Percentiles rank a stretch among this genome's conserved stretches.
phyloP scores from a whole-genome alignment of 768 basidiomycete species.

The Leccinum truebloodii region DNA sequence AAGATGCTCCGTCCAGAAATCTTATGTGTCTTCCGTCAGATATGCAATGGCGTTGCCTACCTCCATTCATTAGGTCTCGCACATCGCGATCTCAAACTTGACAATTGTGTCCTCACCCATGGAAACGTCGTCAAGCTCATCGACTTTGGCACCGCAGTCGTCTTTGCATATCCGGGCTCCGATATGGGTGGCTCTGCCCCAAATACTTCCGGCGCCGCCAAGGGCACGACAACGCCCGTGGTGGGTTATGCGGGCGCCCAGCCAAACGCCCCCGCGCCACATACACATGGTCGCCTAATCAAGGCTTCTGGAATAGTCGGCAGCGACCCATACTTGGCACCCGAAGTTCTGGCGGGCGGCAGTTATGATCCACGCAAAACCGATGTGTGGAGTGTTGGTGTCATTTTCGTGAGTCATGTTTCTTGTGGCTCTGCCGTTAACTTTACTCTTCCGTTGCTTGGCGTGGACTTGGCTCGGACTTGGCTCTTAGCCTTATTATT shows the following conservation, averaged over 20 bases:
- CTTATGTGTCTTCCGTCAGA: conserved; percentile 98
- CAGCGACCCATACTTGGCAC: conserved; percentile 97
- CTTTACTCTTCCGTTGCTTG: neutral
- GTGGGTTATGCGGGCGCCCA: conserved; percentile 23
- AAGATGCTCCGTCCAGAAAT: conserved; percentile 99
- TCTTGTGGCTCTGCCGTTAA: neutral
- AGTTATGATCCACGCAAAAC: conserved; percentile 95
- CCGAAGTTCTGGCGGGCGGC: conserved; percentile 83
- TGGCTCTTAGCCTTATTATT: conserved; percentile 2
- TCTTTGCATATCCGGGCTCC: conserved; percentile 98
- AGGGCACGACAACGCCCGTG: conserved; percentile 6
- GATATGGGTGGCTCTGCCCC: conserved; percentile 43
- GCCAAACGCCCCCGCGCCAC: conserved; percentile 34
- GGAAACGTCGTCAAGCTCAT: conserved; percentile 97
- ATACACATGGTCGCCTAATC: conserved; percentile 44
- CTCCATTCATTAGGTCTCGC: conserved; percentile 97
- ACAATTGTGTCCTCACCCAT: conserved; percentile 99
- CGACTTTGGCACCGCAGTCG: conserved; percentile 99
- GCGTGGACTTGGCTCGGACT: neutral
- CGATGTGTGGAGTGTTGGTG: conserved; percentile 97
- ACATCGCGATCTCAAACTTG: conserved; percentile 97
- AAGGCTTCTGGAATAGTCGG: conserved; percentile 91
- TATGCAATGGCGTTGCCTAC: conserved; percentile 97
- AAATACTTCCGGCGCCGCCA: conserved; percentile 7
- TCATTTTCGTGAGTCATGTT: conserved; percentile 80